Percentiles rank a stretch among this genome's conserved stretches.
These are phyloP conservation scores for Leccinum barrowsii DNA, from an alignment of 768 basidiomycete species.

Conservation along the genomic window DNA sequence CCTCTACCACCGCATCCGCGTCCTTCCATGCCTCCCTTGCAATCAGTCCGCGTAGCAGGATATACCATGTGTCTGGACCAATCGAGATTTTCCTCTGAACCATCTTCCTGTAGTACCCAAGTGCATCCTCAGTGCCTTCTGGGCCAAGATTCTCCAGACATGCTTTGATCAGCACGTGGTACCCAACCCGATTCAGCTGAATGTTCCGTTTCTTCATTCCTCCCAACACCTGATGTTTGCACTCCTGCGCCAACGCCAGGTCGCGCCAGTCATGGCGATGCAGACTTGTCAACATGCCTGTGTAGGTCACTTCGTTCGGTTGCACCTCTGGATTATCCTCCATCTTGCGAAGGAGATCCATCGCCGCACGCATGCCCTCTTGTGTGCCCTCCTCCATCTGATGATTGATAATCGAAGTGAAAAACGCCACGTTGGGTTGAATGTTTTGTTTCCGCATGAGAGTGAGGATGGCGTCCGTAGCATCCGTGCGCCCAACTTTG, in stretches of 20 bases:
- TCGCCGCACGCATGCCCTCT: conserved; percentile 53
- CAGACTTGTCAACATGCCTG: conserved; percentile 69
- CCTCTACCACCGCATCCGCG: conserved; percentile 56
- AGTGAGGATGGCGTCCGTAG: conserved; percentile 56
- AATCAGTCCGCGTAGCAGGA: conserved; percentile 65
- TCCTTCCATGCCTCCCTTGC: conserved; percentile 54
- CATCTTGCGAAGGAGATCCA: conserved; percentile 75
- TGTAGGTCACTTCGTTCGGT: conserved; percentile 84
- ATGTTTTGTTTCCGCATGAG: conserved; percentile 78
- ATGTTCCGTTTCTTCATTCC: conserved; percentile 59
- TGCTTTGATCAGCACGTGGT: conserved; percentile 74
- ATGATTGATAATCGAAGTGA: conserved; percentile 75
- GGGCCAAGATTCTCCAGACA: conserved; percentile 51
- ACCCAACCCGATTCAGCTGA: conserved; percentile 58
- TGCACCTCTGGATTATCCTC: conserved; percentile 48
- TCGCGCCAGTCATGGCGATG: conserved; percentile 56
- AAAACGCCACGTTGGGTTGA: conserved; percentile 69
- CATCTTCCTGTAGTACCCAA: conserved; percentile 65
- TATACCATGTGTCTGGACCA: conserved; percentile 70
- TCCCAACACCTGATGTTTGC: conserved; percentile 46
- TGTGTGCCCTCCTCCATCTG: conserved; percentile 58
- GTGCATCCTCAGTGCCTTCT: conserved; percentile 50
- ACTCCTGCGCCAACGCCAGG: conserved; percentile 41
- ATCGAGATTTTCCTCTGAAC: conserved; percentile 42
- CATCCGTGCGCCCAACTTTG: conserved; percentile 62